Evolutionary conservation across 768 basidiomycete genomes (phyloP), one percentile per base, ranked within the genome.

Genomic region (Suillus weaverae): DNA sequence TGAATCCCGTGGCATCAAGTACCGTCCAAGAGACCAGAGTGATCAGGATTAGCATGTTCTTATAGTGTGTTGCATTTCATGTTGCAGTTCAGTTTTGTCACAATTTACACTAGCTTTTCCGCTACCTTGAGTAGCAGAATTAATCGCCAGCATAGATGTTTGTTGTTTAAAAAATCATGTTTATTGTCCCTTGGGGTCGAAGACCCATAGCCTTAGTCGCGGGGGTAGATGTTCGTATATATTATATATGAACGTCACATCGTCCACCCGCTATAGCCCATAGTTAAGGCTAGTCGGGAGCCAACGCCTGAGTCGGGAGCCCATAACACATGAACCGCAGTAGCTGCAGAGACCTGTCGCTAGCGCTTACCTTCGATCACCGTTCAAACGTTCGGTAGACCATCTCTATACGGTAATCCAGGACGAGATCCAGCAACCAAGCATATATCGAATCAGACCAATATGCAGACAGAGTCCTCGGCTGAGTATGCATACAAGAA

Each of bases 11-110:
- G 88, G 89, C 20, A 89, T 95, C 77, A 89, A 88, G 70, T 95
- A 95, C 72, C 85, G 93, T n/a, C 89, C 92, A 2, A 79, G 92
- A 68, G 93, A 95, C 74, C 89, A 90, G 73, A 88, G 85, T 13
- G 91, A 91, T 69, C 84, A 86, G 72, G 90, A 91, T 72, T 91
- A 76, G 32, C 33, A 54, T 35, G 20, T 53, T 32, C 30, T 53
- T 16, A 26, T 30, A 48, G 48, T 51, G 16, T 51, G 26, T 30
- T 51, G 26, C 50, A 51, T 51, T 51, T 51, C 50, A 30, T 30
- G 50, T 30, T 30, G 8, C 50, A 50, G 50, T 50, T 30, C 50
- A 30, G 51, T 53, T 53, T 53, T 53, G 9, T 32, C 30, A 32
- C 16, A 10, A 32, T 53, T 30, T 51, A 51, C 50, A 51, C 16